These are phyloP conservation scores for Stephanocyclus meneghinianus DNA, from an alignment of 352 stramenopile genomes.

Conservation along the genomic window DNA sequence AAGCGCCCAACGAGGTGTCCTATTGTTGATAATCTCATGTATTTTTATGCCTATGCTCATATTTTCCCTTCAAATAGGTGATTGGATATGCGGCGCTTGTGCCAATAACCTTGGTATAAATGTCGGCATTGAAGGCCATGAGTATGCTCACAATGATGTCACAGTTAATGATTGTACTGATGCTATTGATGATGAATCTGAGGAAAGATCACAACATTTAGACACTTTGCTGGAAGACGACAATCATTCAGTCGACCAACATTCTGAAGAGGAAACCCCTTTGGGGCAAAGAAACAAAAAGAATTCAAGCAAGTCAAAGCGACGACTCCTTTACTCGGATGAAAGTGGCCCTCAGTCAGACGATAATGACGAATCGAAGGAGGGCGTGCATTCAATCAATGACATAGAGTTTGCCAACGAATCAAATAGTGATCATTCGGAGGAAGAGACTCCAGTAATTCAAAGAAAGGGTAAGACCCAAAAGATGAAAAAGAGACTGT, in stretches of 20 bases:
- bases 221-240: not conserved
- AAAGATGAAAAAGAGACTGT: not conserved
- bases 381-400: too few species aligned
- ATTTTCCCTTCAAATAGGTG: constrained; percentile 22
- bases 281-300: not conserved
- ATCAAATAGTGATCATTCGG: too few species aligned
- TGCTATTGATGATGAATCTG: not conserved
- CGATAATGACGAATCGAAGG: not conserved
- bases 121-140: constrained; percentile 49
- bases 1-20: not conserved
- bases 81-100: constrained; percentile 69
- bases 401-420: too few species aligned
- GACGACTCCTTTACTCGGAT: not conserved
- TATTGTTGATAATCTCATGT: constrained; percentile 11
- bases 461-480: too few species aligned
- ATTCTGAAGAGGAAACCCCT: not conserved
- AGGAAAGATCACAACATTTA: not conserved
- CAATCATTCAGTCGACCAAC: not conserved
- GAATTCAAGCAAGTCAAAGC: not conserved
- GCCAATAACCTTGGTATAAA: constrained; percentile 41
- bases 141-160: constrained; percentile 25
- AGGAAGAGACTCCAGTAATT: too few species aligned
- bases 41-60: not conserved
- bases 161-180: constrained; percentile 5
- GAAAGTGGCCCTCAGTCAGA: constrained; percentile 2